Base-by-base conservation (phyloP, 352 stramenopile species). In the Peronospora farinosa region DNA sequence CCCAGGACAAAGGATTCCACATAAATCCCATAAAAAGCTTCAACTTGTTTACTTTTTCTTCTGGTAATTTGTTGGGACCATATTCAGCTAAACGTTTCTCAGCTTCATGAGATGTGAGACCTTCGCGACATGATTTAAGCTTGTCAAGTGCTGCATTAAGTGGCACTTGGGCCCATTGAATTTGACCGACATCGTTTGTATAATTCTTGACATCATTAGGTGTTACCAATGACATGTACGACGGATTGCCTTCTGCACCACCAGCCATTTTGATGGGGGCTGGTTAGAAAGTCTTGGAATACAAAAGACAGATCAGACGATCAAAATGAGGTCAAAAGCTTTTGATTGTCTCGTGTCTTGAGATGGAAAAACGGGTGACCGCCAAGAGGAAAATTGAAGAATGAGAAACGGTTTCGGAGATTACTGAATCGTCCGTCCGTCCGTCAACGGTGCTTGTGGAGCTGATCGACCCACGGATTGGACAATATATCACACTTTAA, bases 1-100 rank as follows among this genome's bases (percentile, higher is more conserved):
- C 76, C 76, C 75, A 88, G 54, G 78, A 89, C 36, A 92, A 61
- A 40, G 78, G 81, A 65, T 90, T 88, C 78, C 78, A 88, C 74
- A 88, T 85, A 52, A 89, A 89, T 40, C 71, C 51, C 38, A 88
- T 35, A 52, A 92, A 92, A 17, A 87, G 57, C 59, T 74, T 77
- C 39, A 88, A 54, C 68, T 88, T 86, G 72, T 88, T 88, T 5
- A 84, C 55, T 63, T 84, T 78, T 51, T 82, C 70, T 48, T 88
- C 76, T 10, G 81, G 81, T 5, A 92, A 70, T 64, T 87, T 84
- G 75, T 92, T 92, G 0, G 79, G 75, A 13, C 82, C 82, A 46
- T 88, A 86, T 62, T 88, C 71, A 45, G 68, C 65, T 35, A 90
- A 61, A 52, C 78, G 78, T 59, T 74, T 78, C 51, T 88, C 63